Conservation (phyloP, 345 rosid species). For the Turritis glabra region DNA sequence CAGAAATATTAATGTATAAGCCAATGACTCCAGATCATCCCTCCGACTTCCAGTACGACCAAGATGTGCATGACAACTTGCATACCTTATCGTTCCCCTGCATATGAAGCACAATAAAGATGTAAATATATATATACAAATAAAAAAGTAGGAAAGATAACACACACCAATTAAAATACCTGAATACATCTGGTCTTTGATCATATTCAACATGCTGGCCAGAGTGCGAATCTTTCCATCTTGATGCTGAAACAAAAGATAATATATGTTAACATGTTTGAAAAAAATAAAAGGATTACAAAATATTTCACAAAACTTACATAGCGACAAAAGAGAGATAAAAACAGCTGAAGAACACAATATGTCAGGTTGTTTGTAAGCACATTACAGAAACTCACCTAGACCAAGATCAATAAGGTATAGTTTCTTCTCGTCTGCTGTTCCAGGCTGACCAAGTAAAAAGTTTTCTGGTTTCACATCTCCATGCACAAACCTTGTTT, state of each 20-base stretch:
- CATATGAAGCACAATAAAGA: constrained; percentile 32
- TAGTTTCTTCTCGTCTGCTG: constrained; percentile 78
- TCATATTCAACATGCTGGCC: constrained; percentile 92
- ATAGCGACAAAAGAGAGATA: too few relatives aligned
- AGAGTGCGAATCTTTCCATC: constrained; percentile 78
- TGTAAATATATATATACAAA: not conserved
- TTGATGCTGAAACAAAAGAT: constrained; percentile 64
- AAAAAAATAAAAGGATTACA: constrained; percentile 2
- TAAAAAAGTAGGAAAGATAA: constrained; percentile 8
- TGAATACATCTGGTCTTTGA: constrained; percentile 94
- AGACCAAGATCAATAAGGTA: constrained; percentile 93
- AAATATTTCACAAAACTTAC: too few relatives aligned
- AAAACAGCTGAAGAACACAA: too few relatives aligned
- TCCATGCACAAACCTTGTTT: constrained; percentile 86
- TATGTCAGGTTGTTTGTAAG: not conserved
- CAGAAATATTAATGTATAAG: constrained; percentile 89
- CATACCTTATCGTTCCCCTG: constrained; percentile 97
- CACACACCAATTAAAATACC: constrained; percentile 43
- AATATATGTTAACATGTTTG: not conserved
- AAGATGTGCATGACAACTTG: constrained; percentile 95
- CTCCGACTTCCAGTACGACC: constrained; percentile 93
- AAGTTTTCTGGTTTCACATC: constrained; percentile 96
- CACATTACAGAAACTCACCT: constrained; percentile 50
- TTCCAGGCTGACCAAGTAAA: constrained; percentile 88
- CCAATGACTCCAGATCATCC: constrained; percentile 96